phyloP scores from a whole-genome alignment of 1,284 basidiomycete genomes.

The Trichosporon inkin region DNA sequence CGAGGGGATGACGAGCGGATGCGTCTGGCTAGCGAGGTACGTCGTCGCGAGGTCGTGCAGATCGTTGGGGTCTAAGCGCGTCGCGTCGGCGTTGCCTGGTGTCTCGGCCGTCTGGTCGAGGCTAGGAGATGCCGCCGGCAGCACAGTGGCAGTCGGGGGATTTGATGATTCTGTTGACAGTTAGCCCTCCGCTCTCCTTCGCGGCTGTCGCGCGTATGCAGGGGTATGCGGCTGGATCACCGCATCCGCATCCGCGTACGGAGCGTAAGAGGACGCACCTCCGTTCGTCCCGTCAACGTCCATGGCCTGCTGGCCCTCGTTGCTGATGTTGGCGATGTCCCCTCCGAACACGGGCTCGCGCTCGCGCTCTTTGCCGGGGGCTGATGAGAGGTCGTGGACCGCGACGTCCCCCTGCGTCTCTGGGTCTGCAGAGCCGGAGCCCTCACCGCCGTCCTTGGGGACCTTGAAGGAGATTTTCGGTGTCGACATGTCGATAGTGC shows the following conservation, averaged over 20 bases:
- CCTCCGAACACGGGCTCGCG: slow-evolving; percentile 48
- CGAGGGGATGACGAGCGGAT: slow-evolving; percentile 93
- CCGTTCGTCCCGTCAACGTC: slow-evolving; percentile 31
- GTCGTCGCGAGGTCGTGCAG: slow-evolving; percentile 50
- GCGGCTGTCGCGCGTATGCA: background rate
- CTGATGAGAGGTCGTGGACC: slow-evolving; percentile 42
- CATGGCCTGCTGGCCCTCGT: slow-evolving; percentile 29
- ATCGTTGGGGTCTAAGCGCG: slow-evolving; percentile 39
- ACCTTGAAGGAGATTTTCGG: slow-evolving; percentile 45
- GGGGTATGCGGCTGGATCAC: background rate
- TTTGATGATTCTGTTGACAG: slow-evolving; percentile 28
- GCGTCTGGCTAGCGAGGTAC: slow-evolving; percentile 94
- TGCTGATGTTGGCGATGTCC: slow-evolving; percentile 46
- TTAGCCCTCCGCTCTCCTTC: background rate
- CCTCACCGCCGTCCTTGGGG: slow-evolving; percentile 19
- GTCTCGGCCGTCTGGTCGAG: slow-evolving; percentile 20
- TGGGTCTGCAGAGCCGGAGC: slow-evolving; percentile 16
- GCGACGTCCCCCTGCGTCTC: slow-evolving; percentile 39
- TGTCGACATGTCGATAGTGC: slow-evolving; percentile 36
- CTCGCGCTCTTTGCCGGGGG: slow-evolving; percentile 51
- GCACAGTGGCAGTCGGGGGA: slow-evolving; percentile 14
- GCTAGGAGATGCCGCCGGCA: slow-evolving; percentile 16
- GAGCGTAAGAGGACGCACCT: slow-evolving; percentile 18
- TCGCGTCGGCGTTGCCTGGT: slow-evolving; percentile 24
- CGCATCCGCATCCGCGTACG: slow-evolving; percentile 2